A percentile compares a stretch with the other conserved stretches of the same genome.
These are phyloP conservation scores for Amylostereum chailletii DNA, from an alignment of 1,284 basidiomycete genomes.

Conservation along the genomic window DNA sequence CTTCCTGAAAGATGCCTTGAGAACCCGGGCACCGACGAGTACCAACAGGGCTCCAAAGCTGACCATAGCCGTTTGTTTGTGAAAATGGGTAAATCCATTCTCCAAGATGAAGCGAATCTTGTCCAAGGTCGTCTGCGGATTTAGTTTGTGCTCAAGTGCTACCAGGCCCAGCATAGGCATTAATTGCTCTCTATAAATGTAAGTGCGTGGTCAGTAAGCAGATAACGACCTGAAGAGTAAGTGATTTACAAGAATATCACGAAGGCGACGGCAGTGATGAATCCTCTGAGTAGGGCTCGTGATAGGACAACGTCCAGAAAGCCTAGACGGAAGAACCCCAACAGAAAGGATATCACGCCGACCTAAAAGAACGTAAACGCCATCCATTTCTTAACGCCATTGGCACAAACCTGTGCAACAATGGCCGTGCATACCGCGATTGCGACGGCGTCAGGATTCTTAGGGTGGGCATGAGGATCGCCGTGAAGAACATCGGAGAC, in stretches of 20 bases:
- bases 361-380: slow-evolving; percentile 34
- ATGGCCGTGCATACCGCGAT: slow-evolving; percentile 68
- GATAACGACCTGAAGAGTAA: not conserved
- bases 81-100: slow-evolving; percentile 47
- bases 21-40: slow-evolving; percentile 50
- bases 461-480: slow-evolving; percentile 45
- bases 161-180: slow-evolving; percentile 76
- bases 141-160: slow-evolving; percentile 41
- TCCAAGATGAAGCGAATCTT: slow-evolving; percentile 74
- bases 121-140: slow-evolving; percentile 60
- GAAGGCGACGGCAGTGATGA: slow-evolving; percentile 73
- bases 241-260: slow-evolving; percentile 60
- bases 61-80: slow-evolving; percentile 63
- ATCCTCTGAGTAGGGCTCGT: slow-evolving; percentile 80
- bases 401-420: slow-evolving; percentile 67
- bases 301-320: slow-evolving; percentile 95
- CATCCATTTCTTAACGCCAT: not conserved
- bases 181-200: slow-evolving; percentile 57
- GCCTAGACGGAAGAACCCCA: slow-evolving; percentile 85
- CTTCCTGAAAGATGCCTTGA: slow-evolving; percentile 47
- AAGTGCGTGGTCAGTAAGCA: slow-evolving; percentile 2
- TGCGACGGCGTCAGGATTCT: slow-evolving; percentile 46
- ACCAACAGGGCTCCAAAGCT: slow-evolving; percentile 59
- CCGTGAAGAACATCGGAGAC: slow-evolving; percentile 62
- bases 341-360: slow-evolving; percentile 79